Percentiles rank a stretch among this genome's conserved stretches.
phyloP scores from a whole-genome alignment of 192 early-diverging fungal genomes.

The Mortierella claussenii region DNA sequence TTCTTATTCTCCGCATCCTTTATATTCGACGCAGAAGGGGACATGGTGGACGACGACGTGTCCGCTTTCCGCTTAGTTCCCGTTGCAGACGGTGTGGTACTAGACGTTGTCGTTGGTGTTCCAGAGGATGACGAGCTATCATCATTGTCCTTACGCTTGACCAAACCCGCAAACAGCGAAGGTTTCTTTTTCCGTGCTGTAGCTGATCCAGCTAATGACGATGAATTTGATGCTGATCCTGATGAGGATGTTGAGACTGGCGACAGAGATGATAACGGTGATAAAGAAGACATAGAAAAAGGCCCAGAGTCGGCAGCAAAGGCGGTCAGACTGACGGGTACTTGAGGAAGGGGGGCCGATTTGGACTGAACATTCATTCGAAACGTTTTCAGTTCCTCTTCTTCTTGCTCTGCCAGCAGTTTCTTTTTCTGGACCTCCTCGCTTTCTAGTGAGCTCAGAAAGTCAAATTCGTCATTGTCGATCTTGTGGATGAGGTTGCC shows the following conservation, averaged over 20 bases:
- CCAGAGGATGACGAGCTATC: slow-evolving; percentile 2
- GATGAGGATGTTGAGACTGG: background rate
- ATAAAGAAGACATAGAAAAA: no score
- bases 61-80: slow-evolving; percentile 25
- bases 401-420: slow-evolving; percentile 55
- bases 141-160: slow-evolving; percentile 12
- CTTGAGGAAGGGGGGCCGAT: slow-evolving; percentile 4
- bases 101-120: background rate
- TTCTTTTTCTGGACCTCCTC: slow-evolving; percentile 57
- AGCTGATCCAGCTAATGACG: background rate
- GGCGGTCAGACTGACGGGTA: no score
- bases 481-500: slow-evolving; percentile 72
- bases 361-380: slow-evolving; percentile 48
- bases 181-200: slow-evolving; percentile 5
- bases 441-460: slow-evolving; percentile 67
- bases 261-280: background rate
- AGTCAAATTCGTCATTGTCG: slow-evolving; percentile 77
- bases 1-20: slow-evolving; percentile 17
- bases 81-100: background rate
- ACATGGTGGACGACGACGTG: background rate
- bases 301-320: no score
- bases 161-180: slow-evolving; percentile 37
- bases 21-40: background rate
- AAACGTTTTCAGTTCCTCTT: slow-evolving; percentile 58
- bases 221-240: background rate